These are phyloP conservation scores for Neonectria ditissima DNA, from an alignment of 2,329 filamentous ascomycete genomes.

Conservation along the genomic window DNA sequence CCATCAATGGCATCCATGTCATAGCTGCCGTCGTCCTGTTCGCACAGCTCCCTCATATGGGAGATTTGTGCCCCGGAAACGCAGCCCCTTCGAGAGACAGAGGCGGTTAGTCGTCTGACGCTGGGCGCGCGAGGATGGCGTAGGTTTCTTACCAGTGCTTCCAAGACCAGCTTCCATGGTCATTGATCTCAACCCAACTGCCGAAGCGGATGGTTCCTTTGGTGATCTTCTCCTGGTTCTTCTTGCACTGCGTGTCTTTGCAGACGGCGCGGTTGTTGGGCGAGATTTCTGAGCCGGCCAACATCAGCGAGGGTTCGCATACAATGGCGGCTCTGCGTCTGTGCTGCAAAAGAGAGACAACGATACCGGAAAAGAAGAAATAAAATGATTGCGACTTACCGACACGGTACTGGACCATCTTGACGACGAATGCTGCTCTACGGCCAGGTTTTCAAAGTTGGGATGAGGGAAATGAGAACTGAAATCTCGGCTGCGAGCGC, in stretches of 20 bases:
- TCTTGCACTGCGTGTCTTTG: constrained; percentile 79
- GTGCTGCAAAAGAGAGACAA: constrained; percentile 12
- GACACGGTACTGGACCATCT: constrained; percentile 61
- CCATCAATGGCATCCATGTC: constrained; percentile 81
- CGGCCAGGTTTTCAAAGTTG: constrained; percentile 15
- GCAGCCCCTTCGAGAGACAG: constrained; percentile 76
- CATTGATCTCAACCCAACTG: constrained; percentile 73
- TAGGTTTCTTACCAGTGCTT: constrained; percentile 81
- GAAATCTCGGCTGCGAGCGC: constrained; percentile 25
- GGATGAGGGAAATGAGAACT: constrained; percentile 29
- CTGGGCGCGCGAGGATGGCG: background rate
- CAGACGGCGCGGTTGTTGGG: constrained; percentile 79
- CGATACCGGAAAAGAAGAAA: background rate
- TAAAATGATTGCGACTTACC: constrained; percentile 55
- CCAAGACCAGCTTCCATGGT: constrained; percentile 77
- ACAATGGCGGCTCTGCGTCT: background rate
- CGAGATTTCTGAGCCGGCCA: constrained; percentile 71
- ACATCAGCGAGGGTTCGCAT: constrained; percentile 29
- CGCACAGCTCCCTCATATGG: constrained; percentile 71
- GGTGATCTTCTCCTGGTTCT: constrained; percentile 73
- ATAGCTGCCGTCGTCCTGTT: constrained; percentile 57
- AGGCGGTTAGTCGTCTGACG: constrained; percentile 11
- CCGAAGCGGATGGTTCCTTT: constrained; percentile 87
- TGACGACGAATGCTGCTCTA: constrained; percentile 29
- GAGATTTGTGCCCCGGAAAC: constrained; percentile 80